Evolutionary conservation across 148 eudicot species (phyloP).

Genomic region (Beta vulgaris): DNA sequence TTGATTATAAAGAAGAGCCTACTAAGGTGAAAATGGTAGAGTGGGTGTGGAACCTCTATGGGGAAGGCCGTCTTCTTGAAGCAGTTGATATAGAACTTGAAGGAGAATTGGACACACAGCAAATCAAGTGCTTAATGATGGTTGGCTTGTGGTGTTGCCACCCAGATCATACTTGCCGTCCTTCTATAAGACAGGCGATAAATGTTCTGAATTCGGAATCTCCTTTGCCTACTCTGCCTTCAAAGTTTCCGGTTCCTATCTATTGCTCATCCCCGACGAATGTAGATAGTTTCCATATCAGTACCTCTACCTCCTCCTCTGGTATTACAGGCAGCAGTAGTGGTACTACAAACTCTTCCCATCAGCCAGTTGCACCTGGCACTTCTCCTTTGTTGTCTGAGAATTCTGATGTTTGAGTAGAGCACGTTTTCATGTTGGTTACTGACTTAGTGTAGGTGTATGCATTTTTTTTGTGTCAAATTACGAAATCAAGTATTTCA

Average conservation of each 20-base stretch:
- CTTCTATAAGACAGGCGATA: conserved; percentile 47
- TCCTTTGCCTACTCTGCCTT: conserved; percentile 30
- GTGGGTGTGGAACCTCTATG: conserved; percentile 52
- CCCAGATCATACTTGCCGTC: conserved; percentile 41
- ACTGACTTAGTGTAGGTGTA: too few relatives aligned
- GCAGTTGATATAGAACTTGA: conserved; percentile 36
- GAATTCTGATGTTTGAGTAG: background rate
- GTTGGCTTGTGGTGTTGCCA: conserved; percentile 54
- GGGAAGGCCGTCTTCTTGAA: conserved; percentile 27
- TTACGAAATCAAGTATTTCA: too few relatives aligned
- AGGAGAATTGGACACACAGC: conserved; percentile 26
- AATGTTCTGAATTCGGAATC: conserved; percentile 44
- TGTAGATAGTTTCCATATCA: background rate
- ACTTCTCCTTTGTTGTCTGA: conserved; percentile 15
- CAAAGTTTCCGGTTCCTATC: conserved; percentile 26
- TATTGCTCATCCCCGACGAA: conserved; percentile 19
- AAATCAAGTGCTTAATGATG: conserved; percentile 42
- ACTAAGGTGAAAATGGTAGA: conserved; percentile 29
- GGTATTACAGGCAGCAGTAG: background rate
- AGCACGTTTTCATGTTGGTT: too few relatives aligned
- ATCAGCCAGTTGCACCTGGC: background rate
- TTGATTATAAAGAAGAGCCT: conserved; percentile 1
- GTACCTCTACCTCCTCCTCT: conserved; percentile 4
- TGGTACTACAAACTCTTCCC: conserved; percentile 14
- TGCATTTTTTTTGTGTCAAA: too few relatives aligned